Evolutionary conservation across 2,329 filamentous ascomycete genomes (phyloP), one percentile per base, ranked within the genome.

Genomic region (Pezicula neosporulosa): DNA sequence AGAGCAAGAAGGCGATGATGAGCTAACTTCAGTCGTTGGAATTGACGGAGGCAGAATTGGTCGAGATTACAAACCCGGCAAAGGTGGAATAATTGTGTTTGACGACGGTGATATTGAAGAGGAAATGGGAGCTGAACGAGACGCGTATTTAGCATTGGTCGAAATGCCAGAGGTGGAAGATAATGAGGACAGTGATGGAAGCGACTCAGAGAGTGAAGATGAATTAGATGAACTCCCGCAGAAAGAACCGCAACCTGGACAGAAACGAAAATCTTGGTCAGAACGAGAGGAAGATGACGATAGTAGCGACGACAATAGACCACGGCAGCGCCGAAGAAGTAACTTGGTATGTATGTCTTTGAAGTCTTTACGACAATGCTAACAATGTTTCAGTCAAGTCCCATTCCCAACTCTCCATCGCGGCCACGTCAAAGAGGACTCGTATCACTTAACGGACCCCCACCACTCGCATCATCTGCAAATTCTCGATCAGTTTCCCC

Each of bases 91-190:
- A 39, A 82, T 99, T 54, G 91, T 97, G 2, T 96, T 94, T 67
- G 94, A 97, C 64, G 94, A 97, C 65, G 94, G 93, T 1, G 94
- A 99, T 67, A 92, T 99, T 47, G 88, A 93, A 59, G 88, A 93
- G 59, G 89, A 92, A 33, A 73, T 99, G 33, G 71, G 70, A 12
- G 73, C 74, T 1, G 91, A 97, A 70, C 81, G 83, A 60, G 85
- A 90, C 53, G 92, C 94, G 37, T 97, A 95, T 65, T 81, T 89
- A 57, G 86, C 87, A n/a, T 73, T 97, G 47, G 77, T 90, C 43
- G 87, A 91, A 56, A 97, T 99, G 91, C 93, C 92, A 1, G 89
- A 94, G 30, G 81, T 86, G 27, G 84, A 82, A 10, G 81, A 86
- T 24, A 77, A 82, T 48, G 83, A 80, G 4, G 76, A 77, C 19